Base-by-base conservation (phyloP, 2,329 filamentous ascomycete genomes). In the Monilinia fructicola region DNA sequence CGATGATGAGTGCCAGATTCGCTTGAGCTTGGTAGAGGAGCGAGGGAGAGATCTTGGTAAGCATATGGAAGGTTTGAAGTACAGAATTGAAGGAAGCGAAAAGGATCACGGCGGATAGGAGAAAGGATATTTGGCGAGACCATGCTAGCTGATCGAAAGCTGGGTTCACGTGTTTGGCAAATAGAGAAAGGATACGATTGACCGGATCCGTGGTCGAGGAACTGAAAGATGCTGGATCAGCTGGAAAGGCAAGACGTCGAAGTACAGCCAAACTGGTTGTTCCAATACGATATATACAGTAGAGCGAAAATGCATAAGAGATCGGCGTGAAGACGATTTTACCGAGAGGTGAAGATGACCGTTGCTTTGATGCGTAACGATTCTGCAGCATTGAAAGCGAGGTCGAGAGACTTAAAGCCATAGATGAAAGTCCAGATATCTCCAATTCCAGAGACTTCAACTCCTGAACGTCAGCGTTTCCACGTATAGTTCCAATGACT, bases 81-180 rank as follows among this genome's bases (percentile, higher is more conserved):
- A 91, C 92, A 67, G 88, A 90, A 77, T 90, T 92, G 78, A 93
- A 92, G 65, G 90, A 92, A 2, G 90, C 89, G 21, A 92, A 82
- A 31, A 96, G 87, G 76, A 96, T 95, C 60, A 93, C 86, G 23
- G 92, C 92, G 10, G 89, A 92, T 5, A 96, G 83, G 28, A 92
- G 80, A 78, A 96, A 96, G 67, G 90, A 92, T 71, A 96, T 93
- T 74, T 92, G 90, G 40, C 91, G 88, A 28, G 90, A 89, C 91
- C 92, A 96, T 12, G 91, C 90, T 14, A 87, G 84, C 74, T 92
- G 90, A 78, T 96, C 90, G 35, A 96, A 84, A 68, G 88, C 86
- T 3, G 91, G 90, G 75, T 96, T 91, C 85, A 91, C 93, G 78
- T 96, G 91, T 66, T 90, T 89, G 4, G 91, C 91, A 23, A 96